Percentiles rank a stretch among this genome's conserved stretches.
These are phyloP conservation scores for Mallotus repandus DNA, from an alignment of 441 rosid species.

Conservation along the genomic window DNA sequence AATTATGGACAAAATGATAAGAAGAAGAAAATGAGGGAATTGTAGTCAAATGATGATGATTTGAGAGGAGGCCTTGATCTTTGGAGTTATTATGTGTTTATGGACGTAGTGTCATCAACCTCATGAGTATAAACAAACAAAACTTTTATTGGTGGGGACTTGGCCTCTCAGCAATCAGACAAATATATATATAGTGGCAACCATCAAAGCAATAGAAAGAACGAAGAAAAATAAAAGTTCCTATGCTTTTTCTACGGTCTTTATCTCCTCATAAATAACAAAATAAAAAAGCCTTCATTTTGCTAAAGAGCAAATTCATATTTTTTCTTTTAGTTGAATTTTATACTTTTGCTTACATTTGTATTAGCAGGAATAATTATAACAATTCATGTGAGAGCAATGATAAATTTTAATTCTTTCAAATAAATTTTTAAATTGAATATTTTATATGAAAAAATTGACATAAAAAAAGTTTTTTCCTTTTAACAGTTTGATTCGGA, in stretches of 20 bases:
- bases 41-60: slow-evolving; percentile 13
- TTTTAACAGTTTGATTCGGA: too few species aligned
- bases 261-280: background rate
- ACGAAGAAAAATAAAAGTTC: slow-evolving; percentile 27
- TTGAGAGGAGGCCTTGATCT: slow-evolving; percentile 8
- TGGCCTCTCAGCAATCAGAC: slow-evolving; percentile 19
- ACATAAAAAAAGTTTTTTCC: too few species aligned
- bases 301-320: too few species aligned
- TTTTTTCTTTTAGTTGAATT: too few species aligned
- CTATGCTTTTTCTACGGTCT: slow-evolving; percentile 32
- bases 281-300: too few species aligned
- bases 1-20: background rate
- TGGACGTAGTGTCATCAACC: slow-evolving; percentile 14
- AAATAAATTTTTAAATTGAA: too few species aligned
- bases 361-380: too few species aligned
- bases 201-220: slow-evolving; percentile 21
- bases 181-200: slow-evolving; percentile 24
- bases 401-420: too few species aligned
- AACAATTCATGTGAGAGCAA: too few species aligned
- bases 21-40: background rate
- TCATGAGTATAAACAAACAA: slow-evolving; percentile 35
- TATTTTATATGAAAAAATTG: too few species aligned
- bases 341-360: too few species aligned
- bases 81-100: slow-evolving; percentile 20
- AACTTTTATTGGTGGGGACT: slow-evolving; percentile 32